Percentiles rank a stretch among this genome's conserved stretches.
phyloP scores from a whole-genome alignment of 2,329 filamentous ascomycete genomes.

The Phaeosphaeriaceae sp. region DNA sequence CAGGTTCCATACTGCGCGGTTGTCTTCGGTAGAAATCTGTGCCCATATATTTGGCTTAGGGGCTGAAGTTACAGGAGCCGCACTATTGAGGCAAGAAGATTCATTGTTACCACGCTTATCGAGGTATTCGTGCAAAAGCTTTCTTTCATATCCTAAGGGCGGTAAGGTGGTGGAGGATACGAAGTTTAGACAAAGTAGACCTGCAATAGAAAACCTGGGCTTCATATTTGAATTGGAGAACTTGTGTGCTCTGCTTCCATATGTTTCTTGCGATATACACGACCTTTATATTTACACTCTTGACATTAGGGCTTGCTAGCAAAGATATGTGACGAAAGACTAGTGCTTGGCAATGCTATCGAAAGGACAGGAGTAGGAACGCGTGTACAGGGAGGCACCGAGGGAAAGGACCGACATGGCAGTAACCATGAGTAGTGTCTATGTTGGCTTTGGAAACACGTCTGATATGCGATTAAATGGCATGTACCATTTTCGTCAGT shows the following conservation, averaged over 20 bases:
- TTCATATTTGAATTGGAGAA: neutral
- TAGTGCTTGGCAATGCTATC: conserved; percentile 1
- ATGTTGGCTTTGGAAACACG: neutral
- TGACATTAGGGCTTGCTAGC: neutral
- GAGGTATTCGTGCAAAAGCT: conserved; percentile 24
- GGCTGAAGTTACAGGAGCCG: conserved; percentile 29
- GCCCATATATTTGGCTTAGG: conserved; percentile 53
- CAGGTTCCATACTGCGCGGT: conserved; percentile 52
- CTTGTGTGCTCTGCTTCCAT: neutral
- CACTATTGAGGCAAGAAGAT: conserved; percentile 17
- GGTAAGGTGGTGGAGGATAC: conserved; percentile 16
- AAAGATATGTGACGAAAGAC: neutral
- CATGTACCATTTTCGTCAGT: too few relatives aligned
- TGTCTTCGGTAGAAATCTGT: conserved; percentile 52
- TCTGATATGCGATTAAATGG: too few relatives aligned
- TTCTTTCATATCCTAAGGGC: conserved; percentile 30
- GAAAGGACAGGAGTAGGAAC: neutral
- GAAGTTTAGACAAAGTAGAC: neutral
- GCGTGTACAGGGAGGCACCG: neutral
- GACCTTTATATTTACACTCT: neutral
- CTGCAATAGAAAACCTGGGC: neutral
- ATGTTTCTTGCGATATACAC: too few relatives aligned
- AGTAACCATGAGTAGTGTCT: neutral
- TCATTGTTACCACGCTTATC: conserved; percentile 21
- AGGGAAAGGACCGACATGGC: neutral